Conservation (phyloP, 495 filamentous ascomycete species). For the Oleoguttula mirabilis region DNA sequence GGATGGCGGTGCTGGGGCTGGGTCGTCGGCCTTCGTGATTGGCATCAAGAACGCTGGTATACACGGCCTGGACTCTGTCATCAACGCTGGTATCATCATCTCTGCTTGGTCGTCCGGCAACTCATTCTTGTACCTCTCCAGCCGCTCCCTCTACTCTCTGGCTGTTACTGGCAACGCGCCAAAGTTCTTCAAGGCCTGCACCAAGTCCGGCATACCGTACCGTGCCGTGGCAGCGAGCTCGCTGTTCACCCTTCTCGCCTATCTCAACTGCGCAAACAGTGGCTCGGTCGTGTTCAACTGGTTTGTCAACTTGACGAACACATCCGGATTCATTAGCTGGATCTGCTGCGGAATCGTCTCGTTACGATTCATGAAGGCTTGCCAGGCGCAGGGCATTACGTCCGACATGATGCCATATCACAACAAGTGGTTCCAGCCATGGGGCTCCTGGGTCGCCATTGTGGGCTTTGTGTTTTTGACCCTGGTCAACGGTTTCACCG, state of each 20-base stretch:
- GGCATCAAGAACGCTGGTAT: slow-evolving; percentile 44
- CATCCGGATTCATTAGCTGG: slow-evolving; percentile 50
- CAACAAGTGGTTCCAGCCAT: slow-evolving; percentile 40
- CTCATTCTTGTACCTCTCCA: slow-evolving; percentile 46
- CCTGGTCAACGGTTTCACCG: slow-evolving; percentile 51
- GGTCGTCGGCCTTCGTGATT: slow-evolving; percentile 48
- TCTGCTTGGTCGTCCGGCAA: slow-evolving; percentile 59
- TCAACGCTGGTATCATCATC: slow-evolving; percentile 58
- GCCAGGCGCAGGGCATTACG: slow-evolving; percentile 36
- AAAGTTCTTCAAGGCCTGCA: slow-evolving; percentile 25
- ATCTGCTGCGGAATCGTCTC: slow-evolving; percentile 47
- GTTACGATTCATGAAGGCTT: slow-evolving; percentile 47
- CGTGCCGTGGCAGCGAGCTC: slow-evolving; percentile 24
- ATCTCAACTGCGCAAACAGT: slow-evolving; percentile 21
- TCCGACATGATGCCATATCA: slow-evolving; percentile 39
- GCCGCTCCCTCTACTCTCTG: slow-evolving; percentile 39
- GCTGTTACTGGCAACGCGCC: slow-evolving; percentile 28
- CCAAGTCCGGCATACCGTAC: slow-evolving; percentile 26
- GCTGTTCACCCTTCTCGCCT: slow-evolving; percentile 25
- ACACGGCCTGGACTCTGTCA: slow-evolving; percentile 47
- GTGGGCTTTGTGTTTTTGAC: slow-evolving; percentile 39
- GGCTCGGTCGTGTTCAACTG: slow-evolving; percentile 33
- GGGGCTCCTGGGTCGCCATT: slow-evolving; percentile 38
- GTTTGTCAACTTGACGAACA: slow-evolving; percentile 53
- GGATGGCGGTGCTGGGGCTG: slow-evolving; percentile 40